Percentiles rank a stretch among this genome's conserved stretches.
phyloP scores from a whole-genome alignment of 192 early-diverging fungal genomes.

The Mortierella claussenii region DNA sequence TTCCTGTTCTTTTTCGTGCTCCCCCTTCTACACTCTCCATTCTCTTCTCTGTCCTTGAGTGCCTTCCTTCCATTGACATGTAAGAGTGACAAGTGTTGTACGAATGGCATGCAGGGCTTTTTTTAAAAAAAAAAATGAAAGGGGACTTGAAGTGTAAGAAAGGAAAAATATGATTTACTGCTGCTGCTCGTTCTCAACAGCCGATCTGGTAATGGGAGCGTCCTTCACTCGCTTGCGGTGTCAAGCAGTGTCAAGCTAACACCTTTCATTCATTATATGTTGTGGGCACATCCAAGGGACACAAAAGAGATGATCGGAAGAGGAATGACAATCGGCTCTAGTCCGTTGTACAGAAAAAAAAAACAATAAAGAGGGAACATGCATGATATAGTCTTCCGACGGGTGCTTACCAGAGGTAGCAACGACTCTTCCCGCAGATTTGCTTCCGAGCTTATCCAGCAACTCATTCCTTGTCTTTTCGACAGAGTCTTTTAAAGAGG shows the following conservation, averaged over 20 bases:
- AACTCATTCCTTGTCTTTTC: constrained; percentile 37
- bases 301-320: background rate
- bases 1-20: no score
- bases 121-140: background rate
- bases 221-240: no score
- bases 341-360: background rate
- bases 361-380: background rate
- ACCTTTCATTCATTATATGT: no score
- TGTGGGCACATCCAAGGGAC: background rate
- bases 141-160: background rate
- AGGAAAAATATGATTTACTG: no score
- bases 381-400: background rate
- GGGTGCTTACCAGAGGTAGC: constrained; percentile 18
- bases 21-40: no score
- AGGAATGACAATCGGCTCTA: background rate
- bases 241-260: no score
- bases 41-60: no score
- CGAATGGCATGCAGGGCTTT: background rate
- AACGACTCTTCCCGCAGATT: constrained; percentile 22
- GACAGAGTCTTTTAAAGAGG: background rate
- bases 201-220: no score
- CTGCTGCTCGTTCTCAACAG: no score
- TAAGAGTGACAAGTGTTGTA: no score
- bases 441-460: constrained; percentile 38
- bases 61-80: background rate